A percentile compares a stretch with the other conserved stretches of the same genome.
Evolutionary conservation across 1,284 basidiomycete genomes (phyloP).

Genomic region (Trametes hirsuta): DNA sequence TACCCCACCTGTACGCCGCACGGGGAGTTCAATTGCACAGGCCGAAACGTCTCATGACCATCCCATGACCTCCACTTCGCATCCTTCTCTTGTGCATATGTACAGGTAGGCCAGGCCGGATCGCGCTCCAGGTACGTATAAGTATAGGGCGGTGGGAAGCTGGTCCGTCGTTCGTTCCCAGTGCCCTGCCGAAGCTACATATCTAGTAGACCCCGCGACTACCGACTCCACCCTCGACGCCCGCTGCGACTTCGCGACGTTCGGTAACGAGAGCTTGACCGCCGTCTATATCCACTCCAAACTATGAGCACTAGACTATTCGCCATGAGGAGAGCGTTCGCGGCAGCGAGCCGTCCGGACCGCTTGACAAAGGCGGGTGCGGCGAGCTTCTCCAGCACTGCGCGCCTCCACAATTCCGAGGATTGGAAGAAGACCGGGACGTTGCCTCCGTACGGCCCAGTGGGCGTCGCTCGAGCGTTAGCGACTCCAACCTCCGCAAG

Average conservation of each 20-base stretch:
- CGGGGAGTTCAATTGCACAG: neutral
- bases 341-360: neutral
- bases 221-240: neutral
- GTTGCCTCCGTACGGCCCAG: slow-evolving; percentile 55
- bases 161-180: no score
- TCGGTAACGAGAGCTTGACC: neutral
- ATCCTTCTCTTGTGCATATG: slow-evolving; percentile 4
- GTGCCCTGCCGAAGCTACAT: no score
- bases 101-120: neutral
- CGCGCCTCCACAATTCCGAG: slow-evolving; percentile 13
- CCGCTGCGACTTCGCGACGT: neutral
- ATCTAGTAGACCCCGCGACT: no score
- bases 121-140: slow-evolving; percentile 1
- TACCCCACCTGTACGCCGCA: neutral
- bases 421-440: slow-evolving; percentile 42
- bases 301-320: neutral
- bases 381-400: slow-evolving; percentile 19
- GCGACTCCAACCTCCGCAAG: slow-evolving; percentile 36
- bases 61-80: slow-evolving; percentile 19
- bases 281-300: neutral
- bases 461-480: slow-evolving; percentile 66
- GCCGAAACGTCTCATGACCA: slow-evolving; percentile 14
- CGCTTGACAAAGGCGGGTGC: slow-evolving; percentile 1
- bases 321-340: neutral
- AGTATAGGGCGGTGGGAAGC: neutral